Percentiles rank a stretch among this genome's conserved stretches.
Evolutionary conservation across 257 asterid species (phyloP).

Genomic region (Eustoma russellianum): DNA sequence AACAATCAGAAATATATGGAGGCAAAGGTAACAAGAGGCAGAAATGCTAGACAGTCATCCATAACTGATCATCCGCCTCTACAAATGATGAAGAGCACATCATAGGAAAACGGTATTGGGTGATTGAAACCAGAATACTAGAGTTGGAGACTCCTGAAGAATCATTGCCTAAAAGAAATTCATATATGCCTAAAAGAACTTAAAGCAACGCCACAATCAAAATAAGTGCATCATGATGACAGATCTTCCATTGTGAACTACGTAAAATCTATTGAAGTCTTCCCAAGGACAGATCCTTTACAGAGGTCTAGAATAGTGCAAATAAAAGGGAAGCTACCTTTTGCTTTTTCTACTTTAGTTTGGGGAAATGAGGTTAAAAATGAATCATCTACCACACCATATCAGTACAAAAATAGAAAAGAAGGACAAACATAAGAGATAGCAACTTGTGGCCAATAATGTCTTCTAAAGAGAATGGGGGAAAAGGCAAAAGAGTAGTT

Average conservation of each 20-base stretch:
- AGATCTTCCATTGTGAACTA: not conserved
- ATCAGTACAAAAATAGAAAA: slow-evolving; percentile 17
- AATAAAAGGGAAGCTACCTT: slow-evolving; percentile 18
- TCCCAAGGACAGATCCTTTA: not conserved
- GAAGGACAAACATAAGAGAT: slow-evolving; percentile 19
- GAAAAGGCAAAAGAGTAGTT: slow-evolving; percentile 24
- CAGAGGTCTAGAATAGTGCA: slow-evolving; percentile 8
- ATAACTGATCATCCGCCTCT: not conserved
- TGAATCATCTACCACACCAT: slow-evolving; percentile 35
- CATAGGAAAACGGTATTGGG: not conserved
- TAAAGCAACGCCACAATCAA: not conserved
- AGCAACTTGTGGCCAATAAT: slow-evolving; percentile 17
- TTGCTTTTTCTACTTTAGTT: slow-evolving; percentile 20
- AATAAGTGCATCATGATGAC: not conserved
- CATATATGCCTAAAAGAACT: not conserved
- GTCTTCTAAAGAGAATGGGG: slow-evolving; percentile 16
- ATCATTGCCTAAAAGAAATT: slow-evolving; percentile 4
- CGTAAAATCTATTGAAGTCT: not conserved
- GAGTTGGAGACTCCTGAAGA: not conserved
- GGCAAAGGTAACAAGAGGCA: slow-evolving; percentile 2
- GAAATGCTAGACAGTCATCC: no score
- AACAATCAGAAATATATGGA: slow-evolving; percentile 1
- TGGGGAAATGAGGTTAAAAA: slow-evolving; percentile 35
- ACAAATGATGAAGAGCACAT: not conserved
- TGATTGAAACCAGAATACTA: no score